Evolutionary conservation across 163 green algal genomes (phyloP).

Genomic region (Scenedesmus sp.): DNA sequence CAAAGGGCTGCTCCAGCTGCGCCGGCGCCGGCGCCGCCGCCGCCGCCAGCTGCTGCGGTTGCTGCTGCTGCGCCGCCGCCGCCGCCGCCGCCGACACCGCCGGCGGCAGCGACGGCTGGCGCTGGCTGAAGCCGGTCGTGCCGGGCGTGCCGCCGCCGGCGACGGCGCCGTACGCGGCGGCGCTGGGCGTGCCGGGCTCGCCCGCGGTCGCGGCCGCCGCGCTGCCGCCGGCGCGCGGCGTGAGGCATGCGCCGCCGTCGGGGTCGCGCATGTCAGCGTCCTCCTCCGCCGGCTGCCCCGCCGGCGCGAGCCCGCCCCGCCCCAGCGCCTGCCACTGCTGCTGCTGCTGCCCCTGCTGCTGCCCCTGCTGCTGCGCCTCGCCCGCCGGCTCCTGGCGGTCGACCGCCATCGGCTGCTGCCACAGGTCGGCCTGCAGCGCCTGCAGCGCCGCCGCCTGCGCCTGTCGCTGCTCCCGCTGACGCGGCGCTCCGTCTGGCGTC

Average conservation of each 20-base stretch:
- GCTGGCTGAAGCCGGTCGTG: slow-evolving; percentile 33
- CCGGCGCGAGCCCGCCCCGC: not conserved
- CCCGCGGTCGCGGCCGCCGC: not conserved
- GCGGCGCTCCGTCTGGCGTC: not conserved
- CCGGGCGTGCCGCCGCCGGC: slow-evolving; percentile 16
- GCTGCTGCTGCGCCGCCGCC: not conserved
- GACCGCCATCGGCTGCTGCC: not conserved
- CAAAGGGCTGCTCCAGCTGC: not conserved
- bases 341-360: slow-evolving; percentile 26
- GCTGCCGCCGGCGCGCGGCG: no score
- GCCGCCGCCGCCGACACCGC: not conserved
- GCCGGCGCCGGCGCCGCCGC: not conserved
- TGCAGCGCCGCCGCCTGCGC: not conserved
- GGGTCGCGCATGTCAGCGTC: slow-evolving; percentile 12
- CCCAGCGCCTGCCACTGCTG: not conserved
- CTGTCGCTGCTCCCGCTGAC: not conserved
- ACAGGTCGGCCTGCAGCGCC: not conserved
- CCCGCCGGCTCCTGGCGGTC: not conserved
- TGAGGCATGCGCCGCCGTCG: not conserved
- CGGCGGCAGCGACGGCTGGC: not conserved
- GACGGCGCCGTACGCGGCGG: slow-evolving; percentile 24
- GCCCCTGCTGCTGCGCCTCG: slow-evolving; percentile 17
- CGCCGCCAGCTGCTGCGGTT: not conserved
- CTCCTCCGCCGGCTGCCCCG: not conserved
- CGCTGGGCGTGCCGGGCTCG: slow-evolving; percentile 9